Conservation (phyloP, 2,329 filamentous ascomycete species). For the Cytospora chrysosperma region DNA sequence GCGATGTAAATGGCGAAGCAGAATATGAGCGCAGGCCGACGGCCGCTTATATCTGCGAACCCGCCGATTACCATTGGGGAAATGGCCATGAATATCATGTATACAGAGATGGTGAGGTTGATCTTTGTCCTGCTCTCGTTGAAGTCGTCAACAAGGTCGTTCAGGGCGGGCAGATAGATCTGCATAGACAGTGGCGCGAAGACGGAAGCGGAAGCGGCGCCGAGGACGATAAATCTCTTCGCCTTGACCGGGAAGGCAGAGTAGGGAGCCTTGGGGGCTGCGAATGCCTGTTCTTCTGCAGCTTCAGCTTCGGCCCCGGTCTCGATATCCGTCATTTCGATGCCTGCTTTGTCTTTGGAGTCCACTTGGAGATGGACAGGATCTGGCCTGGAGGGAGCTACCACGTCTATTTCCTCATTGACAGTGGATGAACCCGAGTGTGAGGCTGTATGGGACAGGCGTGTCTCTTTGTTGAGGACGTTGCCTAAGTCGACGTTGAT, state of each 20-base stretch:
- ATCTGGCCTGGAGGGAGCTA: neutral
- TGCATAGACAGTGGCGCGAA: conserved; percentile 48
- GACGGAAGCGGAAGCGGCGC: conserved; percentile 39
- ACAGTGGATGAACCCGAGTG: conserved; percentile 13
- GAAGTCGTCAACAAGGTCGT: conserved; percentile 47
- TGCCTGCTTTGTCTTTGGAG: neutral
- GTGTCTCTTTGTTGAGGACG: neutral
- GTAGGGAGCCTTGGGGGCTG: conserved; percentile 30
- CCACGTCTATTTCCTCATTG: conserved; percentile 3
- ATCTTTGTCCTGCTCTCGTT: conserved; percentile 42
- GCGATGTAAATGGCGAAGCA: conserved; percentile 53
- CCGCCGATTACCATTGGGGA: conserved; percentile 49
- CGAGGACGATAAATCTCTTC: conserved; percentile 41
- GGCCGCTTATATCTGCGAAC: conserved; percentile 53
- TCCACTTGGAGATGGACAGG: neutral
- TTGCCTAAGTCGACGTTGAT: neutral
- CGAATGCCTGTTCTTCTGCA: conserved; percentile 2
- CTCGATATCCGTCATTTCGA: conserved; percentile 5
- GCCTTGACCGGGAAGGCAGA: conserved; percentile 40
- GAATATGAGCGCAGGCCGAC: conserved; percentile 53
- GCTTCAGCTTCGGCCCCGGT: conserved; percentile 1
- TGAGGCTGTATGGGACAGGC: conserved; percentile 1
- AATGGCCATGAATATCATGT: conserved; percentile 60
- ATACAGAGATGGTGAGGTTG: conserved; percentile 54
- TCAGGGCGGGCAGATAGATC: conserved; percentile 55